Evolutionary conservation across 805 yeast genomes (phyloP).

Genomic region (Saccharomyces paradoxus): DNA sequence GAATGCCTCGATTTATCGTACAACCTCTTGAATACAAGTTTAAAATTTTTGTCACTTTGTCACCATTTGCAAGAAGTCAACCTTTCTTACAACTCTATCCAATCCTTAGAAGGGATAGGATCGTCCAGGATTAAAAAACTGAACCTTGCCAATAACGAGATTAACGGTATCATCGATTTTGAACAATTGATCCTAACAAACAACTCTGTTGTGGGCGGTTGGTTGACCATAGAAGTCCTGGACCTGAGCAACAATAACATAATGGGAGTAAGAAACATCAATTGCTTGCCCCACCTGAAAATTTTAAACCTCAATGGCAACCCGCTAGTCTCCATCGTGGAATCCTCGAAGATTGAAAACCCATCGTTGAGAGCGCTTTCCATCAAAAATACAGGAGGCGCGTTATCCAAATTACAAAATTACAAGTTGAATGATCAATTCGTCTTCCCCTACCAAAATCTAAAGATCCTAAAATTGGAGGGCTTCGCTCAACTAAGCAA

Average conservation of each 20-base stretch:
- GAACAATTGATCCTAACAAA: constrained; percentile 11
- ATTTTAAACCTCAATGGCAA: constrained; percentile 20
- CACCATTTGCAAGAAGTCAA: constrained; percentile 15
- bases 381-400: neutral
- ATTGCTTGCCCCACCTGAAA: constrained; percentile 10
- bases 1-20: constrained; percentile 13
- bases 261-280: constrained; percentile 16
- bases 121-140: constrained; percentile 12
- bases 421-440: neutral
- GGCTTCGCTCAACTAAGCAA: constrained; percentile 1
- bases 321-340: constrained; percentile 13
- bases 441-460: neutral
- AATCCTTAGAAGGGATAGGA: constrained; percentile 16
- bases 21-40: constrained; percentile 6
- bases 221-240: constrained; percentile 19
- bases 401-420: neutral
- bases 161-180: constrained; percentile 22
- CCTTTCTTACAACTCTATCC: constrained; percentile 18
- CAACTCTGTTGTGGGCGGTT: constrained; percentile 7
- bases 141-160: constrained; percentile 16
- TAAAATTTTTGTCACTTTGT: constrained; percentile 11
- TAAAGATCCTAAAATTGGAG: constrained; percentile 1
- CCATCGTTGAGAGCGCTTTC: neutral
- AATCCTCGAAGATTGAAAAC: neutral
- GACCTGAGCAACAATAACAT: constrained; percentile 20